Evolutionary conservation across 2,329 filamentous ascomycete genomes (phyloP).

Genomic region (Gnomoniopsis sp.): DNA sequence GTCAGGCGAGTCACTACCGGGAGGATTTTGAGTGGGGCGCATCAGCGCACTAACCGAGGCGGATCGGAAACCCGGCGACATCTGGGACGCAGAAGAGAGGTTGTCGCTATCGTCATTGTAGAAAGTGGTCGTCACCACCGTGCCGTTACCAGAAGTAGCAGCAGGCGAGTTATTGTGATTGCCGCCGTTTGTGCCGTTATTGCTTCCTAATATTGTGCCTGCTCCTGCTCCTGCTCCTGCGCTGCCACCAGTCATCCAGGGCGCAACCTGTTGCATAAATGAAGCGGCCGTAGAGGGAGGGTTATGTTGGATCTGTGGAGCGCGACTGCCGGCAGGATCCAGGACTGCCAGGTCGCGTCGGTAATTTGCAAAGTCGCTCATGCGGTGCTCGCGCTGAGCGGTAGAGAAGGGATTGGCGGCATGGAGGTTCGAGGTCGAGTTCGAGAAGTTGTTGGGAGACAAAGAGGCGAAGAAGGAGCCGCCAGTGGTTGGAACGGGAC

Average conservation of each 20-base stretch:
- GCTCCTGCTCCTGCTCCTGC: neutral
- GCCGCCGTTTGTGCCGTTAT: slow-evolving; percentile 30
- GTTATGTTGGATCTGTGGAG: slow-evolving; percentile 48
- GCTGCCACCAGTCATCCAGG: slow-evolving; percentile 49
- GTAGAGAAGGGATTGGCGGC: slow-evolving; percentile 33
- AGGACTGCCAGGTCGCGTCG: slow-evolving; percentile 69
- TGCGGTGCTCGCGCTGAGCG: slow-evolving; percentile 48
- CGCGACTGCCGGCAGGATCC: slow-evolving; percentile 55
- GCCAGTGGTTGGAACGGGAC: slow-evolving; percentile 16
- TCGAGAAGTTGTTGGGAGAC: slow-evolving; percentile 39
- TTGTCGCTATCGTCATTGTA: slow-evolving; percentile 75
- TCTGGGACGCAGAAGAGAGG: slow-evolving; percentile 57
- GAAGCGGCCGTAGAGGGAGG: slow-evolving; percentile 48
- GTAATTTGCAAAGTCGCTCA: slow-evolving; percentile 65
- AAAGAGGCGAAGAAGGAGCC: slow-evolving; percentile 40
- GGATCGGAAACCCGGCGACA: slow-evolving; percentile 67
- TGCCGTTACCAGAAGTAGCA: slow-evolving; percentile 30
- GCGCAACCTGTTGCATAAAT: slow-evolving; percentile 48
- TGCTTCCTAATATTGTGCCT: slow-evolving; percentile 14
- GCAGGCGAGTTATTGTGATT: slow-evolving; percentile 24
- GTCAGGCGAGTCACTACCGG: slow-evolving; percentile 59
- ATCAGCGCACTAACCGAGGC: slow-evolving; percentile 29
- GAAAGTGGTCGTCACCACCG: slow-evolving; percentile 54
- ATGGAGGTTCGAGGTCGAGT: slow-evolving; percentile 29
- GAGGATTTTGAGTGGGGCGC: slow-evolving; percentile 38